Evolutionary conservation across 805 yeast genomes (phyloP).

Genomic region (Starmerella stigmatis): DNA sequence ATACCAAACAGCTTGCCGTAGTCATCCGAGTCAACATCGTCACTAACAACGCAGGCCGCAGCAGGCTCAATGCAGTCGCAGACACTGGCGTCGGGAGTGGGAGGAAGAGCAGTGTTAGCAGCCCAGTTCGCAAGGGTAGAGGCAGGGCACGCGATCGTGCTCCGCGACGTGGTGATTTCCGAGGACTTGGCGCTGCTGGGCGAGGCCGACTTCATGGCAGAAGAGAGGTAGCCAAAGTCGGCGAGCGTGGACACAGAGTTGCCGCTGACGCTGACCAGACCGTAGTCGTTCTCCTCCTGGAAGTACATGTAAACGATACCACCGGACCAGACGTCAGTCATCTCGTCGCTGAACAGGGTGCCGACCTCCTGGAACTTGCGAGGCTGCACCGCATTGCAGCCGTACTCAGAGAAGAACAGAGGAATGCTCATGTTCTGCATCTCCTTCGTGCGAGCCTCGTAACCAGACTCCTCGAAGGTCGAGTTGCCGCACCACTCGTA

Average conservation of each 20-base stretch:
- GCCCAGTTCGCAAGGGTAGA: conserved; percentile 46
- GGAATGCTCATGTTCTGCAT: conserved; percentile 68
- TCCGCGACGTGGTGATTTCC: conserved; percentile 33
- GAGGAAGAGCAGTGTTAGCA: conserved; percentile 61
- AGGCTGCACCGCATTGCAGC: conserved; percentile 67
- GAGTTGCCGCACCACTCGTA: conserved; percentile 79
- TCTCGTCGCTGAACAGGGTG: conserved; percentile 52
- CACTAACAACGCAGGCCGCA: conserved; percentile 49
- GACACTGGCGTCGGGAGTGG: conserved; percentile 56
- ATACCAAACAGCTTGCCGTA: conserved; percentile 50
- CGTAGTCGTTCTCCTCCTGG: conserved; percentile 73
- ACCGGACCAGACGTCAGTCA: conserved; percentile 90
- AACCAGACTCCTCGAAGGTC: conserved; percentile 53
- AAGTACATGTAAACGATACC: conserved; percentile 89
- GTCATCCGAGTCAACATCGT: conserved; percentile 41
- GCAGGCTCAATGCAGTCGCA: conserved; percentile 54
- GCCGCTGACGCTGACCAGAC: conserved; percentile 53
- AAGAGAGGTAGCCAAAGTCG: conserved; percentile 49
- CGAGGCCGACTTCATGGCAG: conserved; percentile 42
- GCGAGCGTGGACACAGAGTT: conserved; percentile 45
- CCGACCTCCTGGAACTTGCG: conserved; percentile 68
- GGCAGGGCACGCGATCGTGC: conserved; percentile 39
- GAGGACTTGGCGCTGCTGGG: conserved; percentile 40
- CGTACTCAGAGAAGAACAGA: conserved; percentile 77
- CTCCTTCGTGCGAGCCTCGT: conserved; percentile 58